Evolutionary conservation across 2,329 filamentous ascomycete species (phyloP), one percentile per base, ranked within the genome.

Genomic region (Delphinella strobiligena): DNA sequence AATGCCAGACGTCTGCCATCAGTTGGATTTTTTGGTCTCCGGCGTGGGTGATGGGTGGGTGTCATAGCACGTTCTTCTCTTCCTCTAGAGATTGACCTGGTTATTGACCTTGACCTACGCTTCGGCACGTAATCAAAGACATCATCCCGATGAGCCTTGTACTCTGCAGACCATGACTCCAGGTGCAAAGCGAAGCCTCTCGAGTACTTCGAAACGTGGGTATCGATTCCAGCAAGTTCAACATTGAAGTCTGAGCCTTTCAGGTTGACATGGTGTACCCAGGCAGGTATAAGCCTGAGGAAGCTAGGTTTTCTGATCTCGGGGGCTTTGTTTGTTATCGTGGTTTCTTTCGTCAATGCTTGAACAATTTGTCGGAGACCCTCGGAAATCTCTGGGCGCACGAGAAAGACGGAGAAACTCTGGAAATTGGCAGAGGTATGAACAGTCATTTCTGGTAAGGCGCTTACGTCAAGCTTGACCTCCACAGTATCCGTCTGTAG

Each of bases 311-410:
- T 72, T 66, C 65, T 41, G 14, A 38, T 24, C 11, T 37, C 34
- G 9, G 46, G 46, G 19, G 49, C 47, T 14, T 42, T 32, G 5
- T 43, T 41, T 8, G 18, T 17, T 3, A 78, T 73, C 46, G 81
- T 72, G 8, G 82, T 72, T 45, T 83, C 77, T 19, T 75, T 76
- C 33, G 80, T 76, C 38, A 95, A 70, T 54, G 96, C 87, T 31
- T 78, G 76, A 11, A 95, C 77, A 46, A 98, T 95, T 56, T 96
- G 86, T 17, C 84, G 83, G 22, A 98, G 71, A 16, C 91, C 93
- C 53, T 93, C 82, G 39, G 81, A 91, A 43, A 98, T 94, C 54
- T 98, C 91, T 4, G 85, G 80, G 16, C 89, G 79, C 7, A 95
- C 80, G 69, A 98, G 80, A 53, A 87, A 91, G 36, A 94, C 71